Base-by-base conservation (phyloP, 768 basidiomycete genomes). In the Leucocoprinus birnbaumii region DNA sequence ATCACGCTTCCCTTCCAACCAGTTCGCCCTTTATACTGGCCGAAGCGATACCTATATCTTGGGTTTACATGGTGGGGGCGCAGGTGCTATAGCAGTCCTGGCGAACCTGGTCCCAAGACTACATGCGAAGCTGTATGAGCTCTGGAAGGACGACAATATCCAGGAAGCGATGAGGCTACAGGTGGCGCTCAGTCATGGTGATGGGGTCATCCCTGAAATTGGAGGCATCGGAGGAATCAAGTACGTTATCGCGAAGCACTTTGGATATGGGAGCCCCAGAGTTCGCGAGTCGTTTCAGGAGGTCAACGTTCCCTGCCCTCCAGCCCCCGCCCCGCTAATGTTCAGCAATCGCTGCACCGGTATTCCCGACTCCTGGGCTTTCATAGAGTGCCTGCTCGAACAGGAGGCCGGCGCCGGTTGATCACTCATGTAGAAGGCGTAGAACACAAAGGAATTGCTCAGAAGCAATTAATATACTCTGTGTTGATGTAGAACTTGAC, bases 11-110 rank as follows among this genome's bases (percentile, higher is more conserved):
- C 69, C 80, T 5, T 59, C 74, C 3, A 64, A 72, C 2, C 73
- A 83, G 40, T 87, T 89, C 60, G 80, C 85, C 3, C 82, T 89
- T n/a, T 85, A 86, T 62, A 80, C 89, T 10, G 91, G 92, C 1
- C 83, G 85, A 54, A 83, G 83, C 5, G 89, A 93, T 61, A 74
- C 86, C 37, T 83, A 89, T 61, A 69, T 80, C 11, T 79, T 87
- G 18, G 81, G 83, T 3, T 74, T 91, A 6, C 65, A 83, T 37
- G 81, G 83, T 2, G 79, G 80, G 7, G 80, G 84, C 59, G 78
- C 85, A 25, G 89, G 88, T 0, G 71, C 77, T 48, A 90, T 90
- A 61, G 82, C 82, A 38, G 86, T 83, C 0, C 72, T 83, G 10
- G 82, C 80, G 11, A 86, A 86, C 62, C 66, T 86, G 48, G 60